Evolutionary conservation across 116 monocot species (phyloP).

Genomic region (Zostera marina): DNA sequence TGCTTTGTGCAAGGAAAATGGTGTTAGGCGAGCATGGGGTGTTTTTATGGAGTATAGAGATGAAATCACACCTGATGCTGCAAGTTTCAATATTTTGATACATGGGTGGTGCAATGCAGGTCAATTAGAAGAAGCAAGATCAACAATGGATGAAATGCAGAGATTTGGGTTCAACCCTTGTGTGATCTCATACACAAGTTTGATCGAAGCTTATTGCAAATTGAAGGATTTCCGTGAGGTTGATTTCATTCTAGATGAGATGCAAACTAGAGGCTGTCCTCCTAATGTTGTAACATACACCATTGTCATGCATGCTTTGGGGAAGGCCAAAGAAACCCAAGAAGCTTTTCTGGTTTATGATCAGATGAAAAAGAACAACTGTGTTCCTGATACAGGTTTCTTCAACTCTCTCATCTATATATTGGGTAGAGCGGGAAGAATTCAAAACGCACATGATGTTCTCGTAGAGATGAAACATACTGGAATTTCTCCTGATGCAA

Average conservation of each 20-base stretch:
- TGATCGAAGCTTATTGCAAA: constrained; percentile 70
- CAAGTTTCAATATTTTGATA: constrained; percentile 52
- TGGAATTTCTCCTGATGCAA: constrained; percentile 37
- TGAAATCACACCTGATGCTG: constrained; percentile 44
- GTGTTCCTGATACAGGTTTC: constrained; percentile 38
- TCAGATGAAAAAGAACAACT: constrained; percentile 42
- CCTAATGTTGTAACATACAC: constrained; percentile 83
- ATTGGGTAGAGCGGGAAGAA: constrained; percentile 30
- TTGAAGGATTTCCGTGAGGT: constrained; percentile 44
- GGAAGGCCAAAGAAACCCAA: constrained; percentile 47
- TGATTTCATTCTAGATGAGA: constrained; percentile 39
- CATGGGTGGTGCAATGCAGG: constrained; percentile 83
- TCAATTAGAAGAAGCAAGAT: constrained; percentile 42
- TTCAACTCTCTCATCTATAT: constrained; percentile 78
- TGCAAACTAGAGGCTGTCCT: constrained; percentile 33
- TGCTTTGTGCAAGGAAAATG: constrained; percentile 79
- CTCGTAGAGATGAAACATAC: constrained; percentile 44
- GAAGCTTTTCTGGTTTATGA: constrained; percentile 45
- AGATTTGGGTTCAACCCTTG: constrained; percentile 54
- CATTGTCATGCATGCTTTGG: constrained; percentile 70
- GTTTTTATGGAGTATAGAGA: constrained; percentile 41
- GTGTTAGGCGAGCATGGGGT: constrained; percentile 44
- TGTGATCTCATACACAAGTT: constrained; percentile 59
- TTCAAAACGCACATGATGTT: constrained; percentile 36
- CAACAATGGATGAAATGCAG: constrained; percentile 56